Evolutionary conservation across 352 stramenopile genomes (phyloP), one percentile per base, ranked within the genome.

Genomic region (Phytophthora palmivora): DNA sequence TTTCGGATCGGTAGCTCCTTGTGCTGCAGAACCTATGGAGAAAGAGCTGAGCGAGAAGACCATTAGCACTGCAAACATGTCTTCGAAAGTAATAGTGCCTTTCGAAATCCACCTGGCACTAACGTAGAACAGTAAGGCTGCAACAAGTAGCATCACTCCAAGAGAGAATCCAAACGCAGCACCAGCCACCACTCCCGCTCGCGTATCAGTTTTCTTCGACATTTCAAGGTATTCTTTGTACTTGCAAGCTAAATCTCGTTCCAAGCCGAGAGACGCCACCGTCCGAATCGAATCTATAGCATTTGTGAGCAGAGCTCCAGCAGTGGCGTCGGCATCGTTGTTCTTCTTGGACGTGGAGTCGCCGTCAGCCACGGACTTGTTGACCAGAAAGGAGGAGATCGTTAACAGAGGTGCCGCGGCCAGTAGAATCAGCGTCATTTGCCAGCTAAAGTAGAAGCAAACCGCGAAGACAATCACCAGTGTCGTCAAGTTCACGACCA

Each of bases 341-440:
- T 18, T 21, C 36, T 42, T 42, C n/a, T 42, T 42, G 15, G 12
- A 18, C 3, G 12, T 19, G 15, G 36, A 18, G 8, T 19, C 36
- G 3, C 36, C 36, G 6, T 42, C 12, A 32, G 26, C 26, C 18
- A 42, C 15, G 3, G 36, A 18, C 15, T 42, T 18, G n/a, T 42
- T 42, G 2, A 21, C 12, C 10, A 42, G 36, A 6, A 21, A 19
- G 12, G 15, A 19, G 4, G 36, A 42, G 8, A 42, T 42, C 4
- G 36, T 19, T 21, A 42, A n/a, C 36, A 84, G 32, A 6, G 78
- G 78, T 0, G 61, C 64, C 4, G 47, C 56, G 10, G 58, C 70
- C 4, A 81, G 34, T 1, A 81, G n/a, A 3, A 67, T 50, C 11
- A 84, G 49, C 30, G 74, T 74, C 68, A 84, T 76, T 32, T 82